Percentiles rank a stretch among this genome's conserved stretches.
phyloP scores from a whole-genome alignment of 1,139 yeast species.

The Hansenula sp. region DNA sequence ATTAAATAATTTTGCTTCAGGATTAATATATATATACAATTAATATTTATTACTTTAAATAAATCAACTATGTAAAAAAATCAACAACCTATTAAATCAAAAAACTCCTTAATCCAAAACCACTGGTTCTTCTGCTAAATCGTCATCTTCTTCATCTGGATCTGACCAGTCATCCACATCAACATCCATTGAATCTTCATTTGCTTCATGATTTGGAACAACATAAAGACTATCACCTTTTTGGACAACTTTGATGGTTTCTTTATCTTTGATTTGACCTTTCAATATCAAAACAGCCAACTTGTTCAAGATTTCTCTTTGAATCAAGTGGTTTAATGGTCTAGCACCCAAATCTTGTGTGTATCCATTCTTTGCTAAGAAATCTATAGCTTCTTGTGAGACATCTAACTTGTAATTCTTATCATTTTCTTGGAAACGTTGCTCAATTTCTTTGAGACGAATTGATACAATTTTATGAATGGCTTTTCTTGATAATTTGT shows the following conservation, averaged over 20 bases:
- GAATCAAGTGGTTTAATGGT: slow-evolving; percentile 92
- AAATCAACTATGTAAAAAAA: not conserved
- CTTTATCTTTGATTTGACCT: slow-evolving; percentile 87
- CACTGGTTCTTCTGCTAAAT: slow-evolving; percentile 1
- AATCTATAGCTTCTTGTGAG: slow-evolving; percentile 71
- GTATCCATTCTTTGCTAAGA: slow-evolving; percentile 80
- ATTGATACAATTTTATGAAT: slow-evolving; percentile 88
- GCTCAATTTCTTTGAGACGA: slow-evolving; percentile 78
- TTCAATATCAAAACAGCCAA: slow-evolving; percentile 84
- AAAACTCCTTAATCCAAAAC: not conserved
- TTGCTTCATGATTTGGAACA: slow-evolving; percentile 77
- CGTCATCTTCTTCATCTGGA: slow-evolving; percentile 21
- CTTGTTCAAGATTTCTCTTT: slow-evolving; percentile 77
- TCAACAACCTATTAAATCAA: not conserved
- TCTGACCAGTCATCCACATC: slow-evolving; percentile 34
- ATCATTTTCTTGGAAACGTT: slow-evolving; percentile 79
- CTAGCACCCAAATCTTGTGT: slow-evolving; percentile 95
- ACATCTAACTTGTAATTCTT: slow-evolving; percentile 68
- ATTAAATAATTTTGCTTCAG: too few relatives aligned
- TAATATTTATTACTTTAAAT: not conserved
- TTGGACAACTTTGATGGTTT: slow-evolving; percentile 59
- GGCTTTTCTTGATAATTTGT: slow-evolving; percentile 86
- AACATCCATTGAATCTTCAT: slow-evolving; percentile 43
- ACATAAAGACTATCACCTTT: slow-evolving; percentile 69
- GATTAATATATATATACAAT: not conserved